These are phyloP conservation scores for Echites panduratus DNA, from an alignment of 257 asterid genomes.

Conservation along the genomic window DNA sequence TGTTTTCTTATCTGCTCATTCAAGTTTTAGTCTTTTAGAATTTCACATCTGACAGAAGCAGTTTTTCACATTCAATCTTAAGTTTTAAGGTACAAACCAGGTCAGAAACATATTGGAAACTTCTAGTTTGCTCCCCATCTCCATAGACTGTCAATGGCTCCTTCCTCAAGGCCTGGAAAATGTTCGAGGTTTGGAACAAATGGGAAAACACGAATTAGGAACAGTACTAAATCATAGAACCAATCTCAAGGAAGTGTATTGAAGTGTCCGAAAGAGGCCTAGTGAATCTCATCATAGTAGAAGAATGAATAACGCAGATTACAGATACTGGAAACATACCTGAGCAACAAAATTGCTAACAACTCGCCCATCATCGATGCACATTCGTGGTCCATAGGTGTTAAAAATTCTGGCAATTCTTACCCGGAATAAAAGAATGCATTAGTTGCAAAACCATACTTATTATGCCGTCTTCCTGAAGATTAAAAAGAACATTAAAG, in stretches of 20 bases:
- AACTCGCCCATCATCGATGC: conserved; percentile 89
- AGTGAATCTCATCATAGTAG: background rate
- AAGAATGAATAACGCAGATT: background rate
- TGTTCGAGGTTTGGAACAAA: conserved; percentile 7
- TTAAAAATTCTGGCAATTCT: conserved; percentile 89
- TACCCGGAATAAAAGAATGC: conserved; percentile 38
- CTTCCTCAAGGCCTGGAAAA: conserved; percentile 67
- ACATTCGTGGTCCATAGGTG: conserved; percentile 94
- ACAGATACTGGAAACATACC: conserved; percentile 29
- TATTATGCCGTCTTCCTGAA: background rate
- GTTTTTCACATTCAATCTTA: no score
- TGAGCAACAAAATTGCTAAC: conserved; percentile 95
- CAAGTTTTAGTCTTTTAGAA: no score
- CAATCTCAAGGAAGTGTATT: background rate
- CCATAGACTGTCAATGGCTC: conserved; percentile 85
- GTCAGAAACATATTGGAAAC: conserved; percentile 89
- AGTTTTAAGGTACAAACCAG: conserved; percentile 36
- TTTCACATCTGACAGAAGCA: no score
- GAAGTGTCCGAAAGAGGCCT: background rate
- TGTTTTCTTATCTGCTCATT: no score
- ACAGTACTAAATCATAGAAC: no score
- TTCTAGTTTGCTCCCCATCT: conserved; percentile 91
- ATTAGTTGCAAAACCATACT: background rate
- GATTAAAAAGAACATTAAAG: no score
- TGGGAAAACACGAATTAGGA: background rate